These are phyloP conservation scores for Croton setiger DNA, from an alignment of 441 rosid genomes.

Conservation along the genomic window DNA sequence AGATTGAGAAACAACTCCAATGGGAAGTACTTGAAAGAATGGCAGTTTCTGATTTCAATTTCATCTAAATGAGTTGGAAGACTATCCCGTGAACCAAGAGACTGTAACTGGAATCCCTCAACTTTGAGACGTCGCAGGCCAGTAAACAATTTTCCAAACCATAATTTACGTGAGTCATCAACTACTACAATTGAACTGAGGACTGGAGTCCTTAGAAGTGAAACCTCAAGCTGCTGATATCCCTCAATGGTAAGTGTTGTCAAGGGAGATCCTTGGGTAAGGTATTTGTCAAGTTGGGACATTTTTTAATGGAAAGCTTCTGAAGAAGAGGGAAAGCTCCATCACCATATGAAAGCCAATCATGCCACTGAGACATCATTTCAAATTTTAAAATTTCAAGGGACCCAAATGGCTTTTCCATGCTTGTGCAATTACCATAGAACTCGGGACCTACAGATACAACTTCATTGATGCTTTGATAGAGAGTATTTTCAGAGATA, in stretches of 20 bases:
- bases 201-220: slow-evolving; percentile 17
- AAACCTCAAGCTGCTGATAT: slow-evolving; percentile 16
- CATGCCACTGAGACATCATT: slow-evolving; percentile 22
- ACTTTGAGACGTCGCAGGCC: slow-evolving; percentile 32
- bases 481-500: slow-evolving; percentile 13
- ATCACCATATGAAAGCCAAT: slow-evolving; percentile 17
- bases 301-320: slow-evolving; percentile 18
- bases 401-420: slow-evolving; percentile 16
- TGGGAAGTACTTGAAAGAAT: slow-evolving; percentile 28
- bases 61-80: slow-evolving; percentile 7
- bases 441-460: slow-evolving; percentile 18
- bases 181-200: neutral
- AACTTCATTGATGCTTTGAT: slow-evolving; percentile 20
- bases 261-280: slow-evolving; percentile 22
- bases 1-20: slow-evolving; percentile 33
- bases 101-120: slow-evolving; percentile 12
- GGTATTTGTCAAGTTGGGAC: slow-evolving; percentile 18
- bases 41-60: slow-evolving; percentile 15
- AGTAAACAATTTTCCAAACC: slow-evolving; percentile 31
- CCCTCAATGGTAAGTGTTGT: slow-evolving; percentile 10
- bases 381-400: slow-evolving; percentile 13
- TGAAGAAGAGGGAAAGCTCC: slow-evolving; percentile 28
- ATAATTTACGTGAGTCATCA: slow-evolving; percentile 6
- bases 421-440: neutral
- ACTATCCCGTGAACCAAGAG: slow-evolving; percentile 18